phyloP scores from a whole-genome alignment of 2,329 filamentous ascomycete species.

The Periconia sp. region DNA sequence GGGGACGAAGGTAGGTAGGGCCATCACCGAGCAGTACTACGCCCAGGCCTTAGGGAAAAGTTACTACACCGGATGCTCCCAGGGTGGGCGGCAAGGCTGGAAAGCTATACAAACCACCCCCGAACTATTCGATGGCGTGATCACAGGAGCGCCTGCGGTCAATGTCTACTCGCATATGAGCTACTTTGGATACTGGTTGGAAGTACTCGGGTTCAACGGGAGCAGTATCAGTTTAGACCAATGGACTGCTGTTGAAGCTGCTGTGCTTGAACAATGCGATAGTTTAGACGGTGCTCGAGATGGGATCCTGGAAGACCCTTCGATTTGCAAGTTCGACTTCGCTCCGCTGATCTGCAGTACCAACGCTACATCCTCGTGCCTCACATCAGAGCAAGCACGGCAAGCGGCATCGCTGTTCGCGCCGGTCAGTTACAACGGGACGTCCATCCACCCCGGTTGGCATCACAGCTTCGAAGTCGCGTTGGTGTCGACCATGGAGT shows the following conservation, averaged over 20 bases:
- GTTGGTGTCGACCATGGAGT: slow-evolving; percentile 27
- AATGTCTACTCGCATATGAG: slow-evolving; percentile 32
- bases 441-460: neutral
- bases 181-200: slow-evolving; percentile 31
- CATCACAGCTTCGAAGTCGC: slow-evolving; percentile 7
- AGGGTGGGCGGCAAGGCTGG: slow-evolving; percentile 40
- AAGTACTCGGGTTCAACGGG: slow-evolving; percentile 20
- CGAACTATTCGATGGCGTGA: slow-evolving; percentile 41
- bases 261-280: slow-evolving; percentile 54
- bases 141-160: slow-evolving; percentile 38
- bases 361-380: slow-evolving; percentile 23
- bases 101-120: slow-evolving; percentile 36
- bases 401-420: slow-evolving; percentile 26
- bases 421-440: slow-evolving; percentile 12
- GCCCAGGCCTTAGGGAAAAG: slow-evolving; percentile 43
- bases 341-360: slow-evolving; percentile 5
- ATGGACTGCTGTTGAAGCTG: slow-evolving; percentile 44
- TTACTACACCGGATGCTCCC: slow-evolving; percentile 42
- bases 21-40: slow-evolving; percentile 46
- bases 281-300: slow-evolving; percentile 52
- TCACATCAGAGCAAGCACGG: slow-evolving; percentile 10
- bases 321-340: slow-evolving; percentile 2
- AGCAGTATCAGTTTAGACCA: slow-evolving; percentile 42
- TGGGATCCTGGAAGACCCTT: slow-evolving; percentile 50
- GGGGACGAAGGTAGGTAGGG: slow-evolving; percentile 41